Base-by-base conservation (phyloP, 2,329 filamentous ascomycete species). In the Diplodia intermedia region DNA sequence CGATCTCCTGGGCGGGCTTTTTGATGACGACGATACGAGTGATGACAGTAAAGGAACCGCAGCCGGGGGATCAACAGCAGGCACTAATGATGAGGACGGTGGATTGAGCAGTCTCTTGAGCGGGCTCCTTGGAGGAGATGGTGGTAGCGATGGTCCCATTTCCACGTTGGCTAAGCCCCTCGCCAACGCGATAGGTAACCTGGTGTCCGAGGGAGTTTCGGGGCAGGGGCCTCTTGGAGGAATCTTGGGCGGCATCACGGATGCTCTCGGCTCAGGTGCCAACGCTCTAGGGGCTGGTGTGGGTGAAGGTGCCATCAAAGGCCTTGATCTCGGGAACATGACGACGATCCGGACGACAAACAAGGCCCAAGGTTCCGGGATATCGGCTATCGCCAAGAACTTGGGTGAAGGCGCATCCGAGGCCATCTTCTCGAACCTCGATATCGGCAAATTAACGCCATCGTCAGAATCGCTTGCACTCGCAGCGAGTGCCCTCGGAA, bases 271-370 rank as follows among this genome's bases (percentile, higher is more conserved):
- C 9, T 40, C 63, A 12, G 63, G 53, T 29, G 63, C 53, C 29
- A 66, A 66, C 40, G 63, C 63, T 26, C 53, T 66, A 5, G 63
- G 63, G 4, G 63, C 63, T 4, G 63, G 63, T 56, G 63, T 66
- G 9, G 63, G 63, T 26, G 43, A 55, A 18, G 63, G 63, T 20
- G 63, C 63, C 5, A 49, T 66, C 40, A 66, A 66, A 29, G 63
- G 63, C 12, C 63, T 57, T n/a, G 29, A 57, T 2, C 38, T 66
- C 2, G 38, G 49, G 18, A 23, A 18, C 15, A 56, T 56, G 38
- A 56, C 49, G 26, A 57, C 49, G 7, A 47, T 12, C 3, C 26
- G 47, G 26, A 66, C 57, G 29, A 20, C 23, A 4, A 50, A 33
- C 43, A 49, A 62, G 26, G 38, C 29, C 2, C 43, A 50, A 50